A percentile compares a stretch with the other conserved stretches of the same genome.
These are phyloP conservation scores for Pseudonectria foliicola DNA, from an alignment of 2,329 filamentous ascomycete species.

Conservation along the genomic window DNA sequence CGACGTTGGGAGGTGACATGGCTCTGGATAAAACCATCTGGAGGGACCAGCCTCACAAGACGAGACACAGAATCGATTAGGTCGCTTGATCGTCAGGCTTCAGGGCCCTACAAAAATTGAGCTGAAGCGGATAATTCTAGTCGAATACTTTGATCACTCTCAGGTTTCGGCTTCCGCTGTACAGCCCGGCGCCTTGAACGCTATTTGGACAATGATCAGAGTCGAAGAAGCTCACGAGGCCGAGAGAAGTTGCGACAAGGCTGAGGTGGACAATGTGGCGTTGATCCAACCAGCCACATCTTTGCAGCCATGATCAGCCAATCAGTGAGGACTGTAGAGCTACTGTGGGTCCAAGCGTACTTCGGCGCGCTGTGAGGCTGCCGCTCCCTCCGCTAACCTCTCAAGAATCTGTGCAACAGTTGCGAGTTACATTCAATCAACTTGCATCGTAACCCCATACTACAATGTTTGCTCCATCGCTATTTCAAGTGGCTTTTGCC, in stretches of 20 bases:
- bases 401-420: too few species aligned
- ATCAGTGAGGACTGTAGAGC: not conserved
- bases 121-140: too few species aligned
- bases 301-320: not conserved
- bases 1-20: slow-evolving; percentile 12
- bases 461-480: slow-evolving; percentile 4
- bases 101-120: too few species aligned
- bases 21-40: not conserved
- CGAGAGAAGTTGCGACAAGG: slow-evolving; percentile 7
- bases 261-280: slow-evolving; percentile 9
- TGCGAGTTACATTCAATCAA: too few species aligned
- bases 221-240: slow-evolving; percentile 4
- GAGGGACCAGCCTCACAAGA: not conserved
- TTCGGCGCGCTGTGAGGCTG: not conserved
- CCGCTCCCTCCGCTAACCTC: too few species aligned
- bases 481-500: slow-evolving; percentile 22
- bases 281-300: slow-evolving; percentile 4
- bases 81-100: too few species aligned
- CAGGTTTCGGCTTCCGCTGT: too few species aligned
- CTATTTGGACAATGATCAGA: not conserved
- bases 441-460: slow-evolving; percentile 2
- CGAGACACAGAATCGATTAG: too few species aligned
- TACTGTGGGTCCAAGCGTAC: not conserved
- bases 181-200: too few species aligned
- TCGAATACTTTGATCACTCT: too few species aligned